Base-by-base conservation (phyloP, 2,329 filamentous ascomycete genomes). In the Chrysoporthe cubensis region DNA sequence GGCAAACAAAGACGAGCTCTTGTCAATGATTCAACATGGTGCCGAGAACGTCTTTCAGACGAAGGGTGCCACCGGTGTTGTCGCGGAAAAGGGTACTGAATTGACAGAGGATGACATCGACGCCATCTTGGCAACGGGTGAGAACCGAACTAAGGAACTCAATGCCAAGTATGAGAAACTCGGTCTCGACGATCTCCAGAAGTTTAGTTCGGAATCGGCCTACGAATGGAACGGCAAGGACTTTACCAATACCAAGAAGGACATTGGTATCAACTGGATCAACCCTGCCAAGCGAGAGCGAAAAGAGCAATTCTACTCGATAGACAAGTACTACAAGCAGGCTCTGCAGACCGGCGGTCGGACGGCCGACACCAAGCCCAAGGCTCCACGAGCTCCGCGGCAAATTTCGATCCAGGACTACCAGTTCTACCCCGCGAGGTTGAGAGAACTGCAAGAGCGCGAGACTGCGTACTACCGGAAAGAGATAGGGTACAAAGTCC, bases 201-300 rank as follows among this genome's bases (percentile, higher is more conserved):
- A 98, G 76, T 99, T 99, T 79, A 96, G 91, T 1, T 97, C 95
- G 0, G 96, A 99, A 75, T 97, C 93, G 65, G 94, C 96, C 0
- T 99, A 99, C 75, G 96, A 98, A 77, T 99, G 96, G 96, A 99
- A 99, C 71, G 96, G 96, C 59, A 91, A 98, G 80, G 95, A 95
- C 75, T 99, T 99, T 78, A 92, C 94, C 64, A 92, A 91, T 68
- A 88, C 90, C 76, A 96, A 96, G 82, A 97, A 96, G 79, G 93
- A 97, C 62, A 93, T 97, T 71, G 93, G 93, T 61, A 87, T 97
- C 72, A 94, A 85, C 75, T 99, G 96, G 96, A 99, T 99, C 82
- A 97, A 99, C 75, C 96, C 96, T 2, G 90, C 95, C 18, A 99
- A 99, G 84, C 94, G 96, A 79, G 96, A 99, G 81, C 92, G 96